phyloP scores from a whole-genome alignment of 805 yeast species.

The Yarrowia bubula region DNA sequence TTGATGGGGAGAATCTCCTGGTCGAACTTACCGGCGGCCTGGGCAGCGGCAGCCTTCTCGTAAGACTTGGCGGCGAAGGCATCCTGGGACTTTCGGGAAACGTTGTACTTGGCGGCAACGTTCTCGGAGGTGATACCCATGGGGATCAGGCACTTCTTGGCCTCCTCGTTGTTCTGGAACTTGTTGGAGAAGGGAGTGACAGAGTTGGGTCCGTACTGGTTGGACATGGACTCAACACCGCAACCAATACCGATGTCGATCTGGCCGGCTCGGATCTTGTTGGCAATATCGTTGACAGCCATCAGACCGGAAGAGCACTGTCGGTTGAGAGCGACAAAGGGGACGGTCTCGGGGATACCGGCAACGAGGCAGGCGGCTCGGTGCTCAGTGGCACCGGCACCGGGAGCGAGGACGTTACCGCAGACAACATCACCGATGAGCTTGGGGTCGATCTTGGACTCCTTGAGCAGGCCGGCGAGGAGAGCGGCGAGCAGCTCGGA shows the following conservation, averaged over 20 bases:
- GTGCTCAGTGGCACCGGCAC: conserved; percentile 94
- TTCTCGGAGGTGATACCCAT: conserved; percentile 97
- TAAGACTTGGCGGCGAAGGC: conserved; percentile 85
- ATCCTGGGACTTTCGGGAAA: conserved; percentile 75
- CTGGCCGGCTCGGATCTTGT: conserved; percentile 82
- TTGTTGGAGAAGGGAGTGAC: conserved; percentile 59
- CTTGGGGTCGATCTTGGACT: conserved; percentile 50
- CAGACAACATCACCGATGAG: conserved; percentile 80
- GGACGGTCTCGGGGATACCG: conserved; percentile 77
- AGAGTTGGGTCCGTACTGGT: conserved; percentile 78
- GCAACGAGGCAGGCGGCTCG: conserved; percentile 90
- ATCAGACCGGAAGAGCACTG: conserved; percentile 94
- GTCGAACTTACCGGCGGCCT: conserved; percentile 67
- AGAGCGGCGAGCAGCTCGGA: conserved; percentile 74
- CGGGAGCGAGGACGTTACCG: conserved; percentile 88
- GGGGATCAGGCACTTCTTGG: conserved; percentile 81
- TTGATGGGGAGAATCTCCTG: conserved; percentile 86
- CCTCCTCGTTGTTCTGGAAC: conserved; percentile 46
- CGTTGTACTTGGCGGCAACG: conserved; percentile 64
- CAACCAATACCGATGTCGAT: conserved; percentile 87
- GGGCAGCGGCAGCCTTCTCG: conserved; percentile 77
- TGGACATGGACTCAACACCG: conserved; percentile 95
- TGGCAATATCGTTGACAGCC: conserved; percentile 86
- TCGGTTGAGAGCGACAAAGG: conserved; percentile 83
- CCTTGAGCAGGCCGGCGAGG: conserved; percentile 58